Conservation (phyloP, 1,284 basidiomycete genomes). For the Porodaedalea pini region DNA sequence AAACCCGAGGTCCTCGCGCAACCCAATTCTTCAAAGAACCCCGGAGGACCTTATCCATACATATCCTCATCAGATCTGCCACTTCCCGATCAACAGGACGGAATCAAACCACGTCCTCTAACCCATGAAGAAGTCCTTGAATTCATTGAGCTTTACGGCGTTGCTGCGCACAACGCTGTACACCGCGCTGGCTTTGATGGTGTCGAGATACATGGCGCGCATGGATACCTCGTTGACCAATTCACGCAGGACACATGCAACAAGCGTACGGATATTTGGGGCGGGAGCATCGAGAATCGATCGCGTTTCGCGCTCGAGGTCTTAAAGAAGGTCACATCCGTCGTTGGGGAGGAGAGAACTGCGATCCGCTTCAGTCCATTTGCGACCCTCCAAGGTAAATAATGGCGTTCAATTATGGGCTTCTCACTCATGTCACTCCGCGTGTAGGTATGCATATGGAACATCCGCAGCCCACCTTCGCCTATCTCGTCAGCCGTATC, state of each 20-base stretch:
- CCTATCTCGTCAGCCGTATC: conserved; percentile 34
- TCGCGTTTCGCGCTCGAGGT: conserved; percentile 41
- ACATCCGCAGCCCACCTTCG: conserved; percentile 40
- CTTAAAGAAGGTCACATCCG: conserved; percentile 29
- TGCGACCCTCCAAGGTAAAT: conserved; percentile 5
- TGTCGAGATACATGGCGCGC: conserved; percentile 25
- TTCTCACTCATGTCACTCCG: not conserved
- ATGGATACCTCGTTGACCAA: conserved; percentile 25
- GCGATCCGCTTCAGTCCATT: conserved; percentile 35
- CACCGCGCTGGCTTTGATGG: conserved; percentile 34
- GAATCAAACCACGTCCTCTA: conserved; percentile 26
- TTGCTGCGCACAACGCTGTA: conserved; percentile 32
- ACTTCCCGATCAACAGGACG: conserved; percentile 28
- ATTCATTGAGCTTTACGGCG: conserved; percentile 27
- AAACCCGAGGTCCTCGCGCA: conserved; percentile 30
- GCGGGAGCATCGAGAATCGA: conserved; percentile 46
- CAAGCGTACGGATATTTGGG: conserved; percentile 48
- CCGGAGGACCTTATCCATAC: conserved; percentile 30
- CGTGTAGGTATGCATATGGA: conserved; percentile 31
- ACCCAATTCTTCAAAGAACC: conserved; percentile 15
- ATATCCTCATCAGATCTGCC: conserved; percentile 40
- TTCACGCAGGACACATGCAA: conserved; percentile 25
- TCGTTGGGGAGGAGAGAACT: conserved; percentile 25
- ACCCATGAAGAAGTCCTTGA: conserved; percentile 42
- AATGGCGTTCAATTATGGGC: not conserved